Base-by-base conservation (phyloP, 768 basidiomycete species). In the Russula dissimulans region DNA sequence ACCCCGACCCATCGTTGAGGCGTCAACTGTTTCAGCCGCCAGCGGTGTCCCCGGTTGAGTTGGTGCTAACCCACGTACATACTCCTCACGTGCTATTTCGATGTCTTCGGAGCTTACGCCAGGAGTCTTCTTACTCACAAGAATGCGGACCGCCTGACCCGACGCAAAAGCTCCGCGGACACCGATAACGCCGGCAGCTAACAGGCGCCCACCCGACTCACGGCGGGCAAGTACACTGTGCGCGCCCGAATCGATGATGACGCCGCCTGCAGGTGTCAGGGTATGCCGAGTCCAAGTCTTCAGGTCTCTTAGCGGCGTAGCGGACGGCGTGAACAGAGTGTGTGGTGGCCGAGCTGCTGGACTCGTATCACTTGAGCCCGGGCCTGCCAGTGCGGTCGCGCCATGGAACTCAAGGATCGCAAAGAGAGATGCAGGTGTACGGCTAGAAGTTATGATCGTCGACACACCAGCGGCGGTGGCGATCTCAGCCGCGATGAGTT, bases 231-330 rank as follows among this genome's bases (percentile, higher is more conserved):
- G 79, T 39, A 97, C 93, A 29, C 80, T 77, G 69, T 94, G 86
- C 0, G 97, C 97, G 10, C 97, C 95, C 17, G 81, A 72, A 71
- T 97, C 94, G 64, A 98, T 87, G 69, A 95, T 77, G 45, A 98
- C 83, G 45, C 83, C 86, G 0, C 97, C 97, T 0, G 95, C 82
- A 0, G 95, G 89, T 61, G 84, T 84, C 15, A 98, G 78, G 0
- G 95, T 97, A 72, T 99, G 94, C n/a, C 86, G 84, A 32, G 95
- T 95, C 97, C 97, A 99, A 56, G 90, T 85, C 67, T 97, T 95
- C 50, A 97, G 80, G 68, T 97, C 95, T 44, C 82, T 79, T 68
- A 90, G 77, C 1, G 91, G 89, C n/a, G 76, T 71, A 0, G 76
- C 61, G 11, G 89, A 83, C 3, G 92, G 85, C 29, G 81, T 79